A percentile compares a stretch with the other conserved stretches of the same genome.
Evolutionary conservation across 116 monocot species (phyloP).

Genomic region (Cymodocea nodosa): DNA sequence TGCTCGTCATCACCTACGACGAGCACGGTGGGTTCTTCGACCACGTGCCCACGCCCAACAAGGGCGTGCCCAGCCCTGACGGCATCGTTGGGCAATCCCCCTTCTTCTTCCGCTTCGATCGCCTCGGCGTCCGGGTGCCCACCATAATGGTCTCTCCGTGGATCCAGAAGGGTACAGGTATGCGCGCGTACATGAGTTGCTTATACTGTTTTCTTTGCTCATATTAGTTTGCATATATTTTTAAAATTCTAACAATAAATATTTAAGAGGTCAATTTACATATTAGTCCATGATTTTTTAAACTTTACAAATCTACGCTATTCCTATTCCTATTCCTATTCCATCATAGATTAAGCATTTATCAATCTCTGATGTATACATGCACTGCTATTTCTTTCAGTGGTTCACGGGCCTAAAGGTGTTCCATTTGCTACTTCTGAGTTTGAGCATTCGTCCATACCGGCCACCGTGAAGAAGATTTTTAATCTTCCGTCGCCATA

Average conservation of each 20-base stretch:
- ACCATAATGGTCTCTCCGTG: constrained; percentile 92
- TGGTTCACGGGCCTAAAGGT: constrained; percentile 85
- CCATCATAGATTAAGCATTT: too few relatives aligned
- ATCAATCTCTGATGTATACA: too few relatives aligned
- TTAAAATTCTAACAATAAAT: too few relatives aligned
- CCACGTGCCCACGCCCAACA: constrained; percentile 69
- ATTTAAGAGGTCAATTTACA: too few relatives aligned
- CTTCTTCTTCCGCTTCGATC: constrained; percentile 55
- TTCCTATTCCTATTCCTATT: too few relatives aligned
- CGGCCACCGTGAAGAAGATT: constrained; percentile 82
- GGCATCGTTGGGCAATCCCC: constrained; percentile 60
- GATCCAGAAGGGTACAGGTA: constrained; percentile 92
- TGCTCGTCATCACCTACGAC: constrained; percentile 72
- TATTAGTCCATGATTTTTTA: too few relatives aligned
- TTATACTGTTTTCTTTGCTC: too few relatives aligned
- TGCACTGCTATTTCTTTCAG: constrained; percentile 18
- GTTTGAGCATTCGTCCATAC: constrained; percentile 95
- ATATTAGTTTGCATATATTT: too few relatives aligned
- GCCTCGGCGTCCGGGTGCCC: constrained; percentile 82
- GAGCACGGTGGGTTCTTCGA: constrained; percentile 91
- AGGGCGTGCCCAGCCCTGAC: constrained; percentile 84
- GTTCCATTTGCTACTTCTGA: constrained; percentile 68
- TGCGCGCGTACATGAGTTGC: too few relatives aligned
- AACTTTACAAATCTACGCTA: too few relatives aligned
- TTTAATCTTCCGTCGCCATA: constrained; percentile 56